Evolutionary conservation across 2,329 filamentous ascomycete species (phyloP), one percentile per base, ranked within the genome.

Genomic region (Penicillium janthinellum): DNA sequence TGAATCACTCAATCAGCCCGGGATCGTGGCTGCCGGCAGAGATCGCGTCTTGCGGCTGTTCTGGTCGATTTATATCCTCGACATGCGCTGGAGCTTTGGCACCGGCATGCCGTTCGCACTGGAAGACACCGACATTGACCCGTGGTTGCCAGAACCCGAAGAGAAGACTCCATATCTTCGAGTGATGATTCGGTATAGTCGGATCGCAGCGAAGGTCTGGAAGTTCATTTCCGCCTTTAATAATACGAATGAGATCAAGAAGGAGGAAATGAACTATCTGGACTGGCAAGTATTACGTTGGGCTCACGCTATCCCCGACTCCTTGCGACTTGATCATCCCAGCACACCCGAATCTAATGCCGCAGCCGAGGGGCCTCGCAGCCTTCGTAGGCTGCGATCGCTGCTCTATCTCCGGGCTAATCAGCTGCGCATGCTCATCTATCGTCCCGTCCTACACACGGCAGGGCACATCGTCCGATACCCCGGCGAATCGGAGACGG

Each of bases 361-460:
- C 50, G 73, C 81, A 1, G 81, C 80, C 0, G 81, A 68, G 20
- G 60, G 49, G 7, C 61, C 84, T 0, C 89, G 90, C 65, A 87
- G 87, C 60, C 77, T 88, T 4, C 88, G 88, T 64, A 87, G 93
- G 1, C 81, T 96, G 10, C 89, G 90, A 59, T 88, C 96, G 28
- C 86, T 95, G 74, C 90, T 95, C 11, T 94, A 95, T 71, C 81
- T 96, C 5, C 86, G 93, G n/a, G 84, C 90, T 1, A 96, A 96
- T 69, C 91, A 96, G 78, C 90, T 96, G 77, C 89, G 92, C 5
- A 94, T 93, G 65, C 88, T 92, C 73, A 90, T 97, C 47, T 91
- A 96, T 75, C 91, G 92, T 0, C 92, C 92, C 0, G 88, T 96
- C 2, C 78, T 97, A 8, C 91, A 96, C 73, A 93, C 72, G 0